Conservation (phyloP, 1,139 yeast species). For the Taiozyma sp. region DNA sequence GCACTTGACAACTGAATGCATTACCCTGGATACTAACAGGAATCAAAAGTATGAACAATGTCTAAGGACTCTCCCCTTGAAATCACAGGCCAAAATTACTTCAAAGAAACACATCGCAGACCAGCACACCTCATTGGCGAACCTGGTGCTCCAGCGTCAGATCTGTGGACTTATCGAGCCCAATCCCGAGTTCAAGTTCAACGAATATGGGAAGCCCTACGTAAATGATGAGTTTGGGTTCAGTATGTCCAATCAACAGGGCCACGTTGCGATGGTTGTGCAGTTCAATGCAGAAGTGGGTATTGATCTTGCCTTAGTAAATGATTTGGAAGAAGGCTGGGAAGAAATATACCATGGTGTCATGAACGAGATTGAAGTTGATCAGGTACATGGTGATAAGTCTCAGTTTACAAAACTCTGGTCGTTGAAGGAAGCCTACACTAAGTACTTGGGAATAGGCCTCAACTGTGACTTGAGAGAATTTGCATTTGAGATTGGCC, state of each 20-base stretch:
- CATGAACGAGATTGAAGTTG: not conserved
- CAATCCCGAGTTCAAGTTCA: not conserved
- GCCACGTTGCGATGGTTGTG: not conserved
- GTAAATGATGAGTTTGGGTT: not conserved
- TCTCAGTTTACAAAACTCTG: constrained; percentile 28
- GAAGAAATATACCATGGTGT: not conserved
- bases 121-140: not conserved
- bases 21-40: not conserved
- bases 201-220: not conserved
- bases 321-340: not conserved
- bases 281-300: not conserved
- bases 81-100: not conserved
- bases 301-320: not conserved
- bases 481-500: not conserved
- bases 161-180: not conserved
- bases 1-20: not conserved
- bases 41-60: not conserved
- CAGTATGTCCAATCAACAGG: not conserved
- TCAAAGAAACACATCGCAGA: not conserved
- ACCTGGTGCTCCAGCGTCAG: not conserved
- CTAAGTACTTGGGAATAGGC: constrained; percentile 59
- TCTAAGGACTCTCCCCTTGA: not conserved
- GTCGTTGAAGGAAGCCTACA: constrained; percentile 71
- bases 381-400: not conserved
- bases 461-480: constrained; percentile 42